These are phyloP conservation scores for Lichtheimia corymbifera DNA, from an alignment of 371 early-diverging fungal genomes.

Conservation along the genomic window DNA sequence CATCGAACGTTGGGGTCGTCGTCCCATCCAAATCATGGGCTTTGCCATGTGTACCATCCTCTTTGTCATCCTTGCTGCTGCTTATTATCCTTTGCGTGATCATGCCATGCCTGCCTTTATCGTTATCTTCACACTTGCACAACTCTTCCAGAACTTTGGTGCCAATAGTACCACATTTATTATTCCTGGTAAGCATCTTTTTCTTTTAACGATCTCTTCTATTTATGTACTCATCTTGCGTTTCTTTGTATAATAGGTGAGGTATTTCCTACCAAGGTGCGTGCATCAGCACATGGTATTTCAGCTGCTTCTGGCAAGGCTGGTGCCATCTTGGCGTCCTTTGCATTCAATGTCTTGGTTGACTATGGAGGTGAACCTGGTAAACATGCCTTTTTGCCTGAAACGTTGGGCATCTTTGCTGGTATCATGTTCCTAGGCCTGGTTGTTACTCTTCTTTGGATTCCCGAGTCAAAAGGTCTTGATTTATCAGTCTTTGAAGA, in stretches of 20 bases:
- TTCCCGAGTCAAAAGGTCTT: slow-evolving; percentile 60
- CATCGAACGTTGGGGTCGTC: slow-evolving; percentile 81
- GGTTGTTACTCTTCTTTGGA: slow-evolving; percentile 47
- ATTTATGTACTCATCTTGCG: too few relatives aligned
- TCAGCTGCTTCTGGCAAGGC: slow-evolving; percentile 88
- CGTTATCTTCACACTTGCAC: slow-evolving; percentile 72
- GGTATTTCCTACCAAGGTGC: slow-evolving; percentile 87
- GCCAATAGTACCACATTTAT: slow-evolving; percentile 92
- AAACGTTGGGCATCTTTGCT: slow-evolving; percentile 69
- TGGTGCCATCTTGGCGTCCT: slow-evolving; percentile 70
- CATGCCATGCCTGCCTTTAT: slow-evolving; percentile 69
- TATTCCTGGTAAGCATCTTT: slow-evolving; percentile 60
- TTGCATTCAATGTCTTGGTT: slow-evolving; percentile 61
- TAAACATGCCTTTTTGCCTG: slow-evolving; percentile 66
- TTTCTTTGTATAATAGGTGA: slow-evolving; percentile 35
- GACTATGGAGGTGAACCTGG: slow-evolving; percentile 53
- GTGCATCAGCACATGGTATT: slow-evolving; percentile 88
- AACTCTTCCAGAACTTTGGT: slow-evolving; percentile 87
- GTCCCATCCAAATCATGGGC: slow-evolving; percentile 79
- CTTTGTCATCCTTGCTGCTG: slow-evolving; percentile 76
- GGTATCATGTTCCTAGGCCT: slow-evolving; percentile 70
- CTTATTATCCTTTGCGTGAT: slow-evolving; percentile 57
- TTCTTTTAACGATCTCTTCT: too few relatives aligned
- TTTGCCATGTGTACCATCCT: slow-evolving; percentile 73
- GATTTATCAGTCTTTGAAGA: slow-evolving; percentile 62